Evolutionary conservation across 2,329 filamentous ascomycete species (phyloP).

Genomic region (Aspergillus hortae): DNA sequence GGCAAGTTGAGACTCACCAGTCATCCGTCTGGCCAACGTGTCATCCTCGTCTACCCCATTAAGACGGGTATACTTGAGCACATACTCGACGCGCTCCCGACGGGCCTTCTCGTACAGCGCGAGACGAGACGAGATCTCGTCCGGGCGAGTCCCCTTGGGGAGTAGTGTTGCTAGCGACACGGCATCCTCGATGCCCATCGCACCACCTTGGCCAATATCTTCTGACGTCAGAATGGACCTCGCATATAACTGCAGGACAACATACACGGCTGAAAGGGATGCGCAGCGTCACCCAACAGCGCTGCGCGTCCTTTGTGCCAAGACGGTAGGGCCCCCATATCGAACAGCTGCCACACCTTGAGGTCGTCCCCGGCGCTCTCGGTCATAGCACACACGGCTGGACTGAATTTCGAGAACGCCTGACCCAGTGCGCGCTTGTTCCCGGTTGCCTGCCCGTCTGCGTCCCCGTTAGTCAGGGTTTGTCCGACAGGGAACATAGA

Average conservation of each 20-base stretch:
- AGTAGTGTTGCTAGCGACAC: constrained; percentile 26
- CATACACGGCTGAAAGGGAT: constrained; percentile 58
- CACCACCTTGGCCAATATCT: constrained; percentile 30
- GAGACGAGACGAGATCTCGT: constrained; percentile 15
- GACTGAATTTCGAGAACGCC: constrained; percentile 17
- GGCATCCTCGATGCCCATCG: constrained; percentile 33
- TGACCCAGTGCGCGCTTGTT: constrained; percentile 13
- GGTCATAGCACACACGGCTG: constrained; percentile 14
- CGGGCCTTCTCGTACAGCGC: constrained; percentile 18
- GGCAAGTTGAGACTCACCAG: constrained; percentile 7
- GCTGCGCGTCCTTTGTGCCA: constrained; percentile 54
- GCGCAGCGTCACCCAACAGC: constrained; percentile 63
- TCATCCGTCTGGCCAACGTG: constrained; percentile 8
- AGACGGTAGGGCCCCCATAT: constrained; percentile 56
- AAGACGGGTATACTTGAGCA: constrained; percentile 18
- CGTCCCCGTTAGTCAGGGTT: not conserved
- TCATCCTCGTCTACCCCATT: constrained; percentile 23
- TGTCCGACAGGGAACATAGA: too few relatives aligned
- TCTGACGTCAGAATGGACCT: not conserved
- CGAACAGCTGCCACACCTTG: constrained; percentile 57
- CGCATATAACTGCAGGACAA: not conserved
- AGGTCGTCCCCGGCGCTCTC: constrained; percentile 40
- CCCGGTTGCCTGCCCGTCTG: constrained; percentile 19
- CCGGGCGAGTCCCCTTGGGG: constrained; percentile 12
- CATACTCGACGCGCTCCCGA: constrained; percentile 18